Percentiles rank a stretch among this genome's conserved stretches.
Evolutionary conservation across 2,329 filamentous ascomycete genomes (phyloP).

Genomic region (Arthrocladium fulminans): DNA sequence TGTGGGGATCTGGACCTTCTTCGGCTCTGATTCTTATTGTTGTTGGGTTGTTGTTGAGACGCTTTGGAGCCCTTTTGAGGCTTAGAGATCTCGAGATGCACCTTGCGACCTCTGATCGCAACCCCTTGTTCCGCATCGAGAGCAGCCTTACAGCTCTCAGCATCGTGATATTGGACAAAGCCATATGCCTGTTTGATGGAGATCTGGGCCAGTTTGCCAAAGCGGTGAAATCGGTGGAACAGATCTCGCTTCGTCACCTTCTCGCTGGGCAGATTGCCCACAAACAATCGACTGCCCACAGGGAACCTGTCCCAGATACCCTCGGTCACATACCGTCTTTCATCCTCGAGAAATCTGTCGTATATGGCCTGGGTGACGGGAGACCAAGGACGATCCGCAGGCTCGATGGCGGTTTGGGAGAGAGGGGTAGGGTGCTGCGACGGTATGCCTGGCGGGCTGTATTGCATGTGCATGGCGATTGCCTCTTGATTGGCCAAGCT

Average conservation of each 20-base stretch:
- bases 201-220: slow-evolving; percentile 83
- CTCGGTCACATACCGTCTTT: slow-evolving; percentile 44
- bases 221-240: slow-evolving; percentile 79
- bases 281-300: slow-evolving; percentile 40
- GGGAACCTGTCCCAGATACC: slow-evolving; percentile 45
- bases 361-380: slow-evolving; percentile 42
- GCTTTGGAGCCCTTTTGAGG: slow-evolving; percentile 71
- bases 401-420: slow-evolving; percentile 19
- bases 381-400: slow-evolving; percentile 39
- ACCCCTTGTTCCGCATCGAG: slow-evolving; percentile 70
- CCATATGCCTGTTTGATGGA: slow-evolving; percentile 95
- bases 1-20: slow-evolving; percentile 36
- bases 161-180: slow-evolving; percentile 85
- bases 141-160: slow-evolving; percentile 63
- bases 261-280: slow-evolving; percentile 77
- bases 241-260: slow-evolving; percentile 89
- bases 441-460: slow-evolving; percentile 29
- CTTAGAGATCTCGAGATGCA: slow-evolving; percentile 90
- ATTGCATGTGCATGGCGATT: slow-evolving; percentile 32
- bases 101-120: slow-evolving; percentile 78
- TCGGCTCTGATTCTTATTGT: slow-evolving; percentile 26
- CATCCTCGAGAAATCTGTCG: slow-evolving; percentile 43
- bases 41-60: slow-evolving; percentile 28
- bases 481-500: slow-evolving; percentile 26
- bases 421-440: slow-evolving; percentile 14